These are phyloP conservation scores for Fusarium tricinctum DNA, from an alignment of 2,329 filamentous ascomycete genomes.

Conservation along the genomic window DNA sequence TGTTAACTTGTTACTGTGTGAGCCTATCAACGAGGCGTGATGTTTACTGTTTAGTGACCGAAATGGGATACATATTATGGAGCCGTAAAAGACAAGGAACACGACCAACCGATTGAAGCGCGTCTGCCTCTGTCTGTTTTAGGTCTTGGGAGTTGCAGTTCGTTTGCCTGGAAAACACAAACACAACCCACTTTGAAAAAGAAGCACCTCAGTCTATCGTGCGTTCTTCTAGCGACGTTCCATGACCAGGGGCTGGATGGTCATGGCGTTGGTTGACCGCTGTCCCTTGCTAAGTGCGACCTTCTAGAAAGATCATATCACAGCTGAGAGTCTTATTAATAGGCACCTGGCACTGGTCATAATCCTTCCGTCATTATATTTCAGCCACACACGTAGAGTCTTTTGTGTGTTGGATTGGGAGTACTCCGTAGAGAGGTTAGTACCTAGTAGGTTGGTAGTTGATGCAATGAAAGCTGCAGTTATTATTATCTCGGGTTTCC, in stretches of 20 bases:
- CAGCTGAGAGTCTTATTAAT: background rate
- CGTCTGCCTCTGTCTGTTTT: background rate
- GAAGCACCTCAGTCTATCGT: conserved; percentile 45
- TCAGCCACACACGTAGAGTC: background rate
- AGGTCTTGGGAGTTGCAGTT: background rate
- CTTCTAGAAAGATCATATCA: conserved; percentile 36
- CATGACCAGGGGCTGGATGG: conserved; percentile 45
- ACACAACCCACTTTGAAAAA: conserved; percentile 16
- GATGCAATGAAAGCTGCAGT: too few species aligned
- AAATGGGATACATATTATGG: conserved; percentile 1
- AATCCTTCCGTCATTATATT: background rate
- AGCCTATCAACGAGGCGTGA: too few species aligned
- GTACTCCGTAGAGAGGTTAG: too few species aligned
- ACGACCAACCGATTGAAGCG: conserved; percentile 3
- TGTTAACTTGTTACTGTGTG: background rate
- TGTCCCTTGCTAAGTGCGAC: conserved; percentile 38
- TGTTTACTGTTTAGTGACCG: background rate
- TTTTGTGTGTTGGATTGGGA: background rate
- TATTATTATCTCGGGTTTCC: background rate
- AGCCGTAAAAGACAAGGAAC: background rate
- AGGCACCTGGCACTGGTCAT: background rate
- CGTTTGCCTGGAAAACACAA: conserved; percentile 7
- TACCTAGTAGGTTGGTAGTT: too few species aligned
- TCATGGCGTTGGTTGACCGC: conserved; percentile 42
- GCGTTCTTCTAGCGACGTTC: conserved; percentile 50